Evolutionary conservation across 805 yeast genomes (phyloP), one percentile per base, ranked within the genome.

Genomic region (Brettanomyces nanus): DNA sequence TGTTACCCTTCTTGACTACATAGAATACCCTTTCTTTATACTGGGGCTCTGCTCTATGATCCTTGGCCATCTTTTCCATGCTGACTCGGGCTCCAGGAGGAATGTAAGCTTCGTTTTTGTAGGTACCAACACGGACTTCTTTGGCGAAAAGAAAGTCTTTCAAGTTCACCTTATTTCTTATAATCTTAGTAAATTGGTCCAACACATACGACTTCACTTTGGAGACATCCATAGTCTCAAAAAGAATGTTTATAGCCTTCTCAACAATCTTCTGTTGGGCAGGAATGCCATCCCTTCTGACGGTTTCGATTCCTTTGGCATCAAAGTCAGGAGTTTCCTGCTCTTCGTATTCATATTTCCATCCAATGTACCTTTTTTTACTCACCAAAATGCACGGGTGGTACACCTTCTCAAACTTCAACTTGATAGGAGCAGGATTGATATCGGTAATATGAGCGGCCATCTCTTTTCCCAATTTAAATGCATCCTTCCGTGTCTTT

Each of bases 261-360:
- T 85, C 94, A 22, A 85, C 78, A 15, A 92, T 77, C 46, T 80
- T 79, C 58, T 78, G 94, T 46, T 85, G 94, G 0, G 95, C 95
- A 0, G 95, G 95, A 19, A 89, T 82, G 0, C 97, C 97, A 59
- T 92, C 98, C 45, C 98, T 64, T 45, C 98, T 62, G 0, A 92
- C 85, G 0, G 97, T 92, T 53, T 92, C 98, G 10, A 86, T 87
- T 2, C 98, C 98, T 48, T 92, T 92, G 0, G 98, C 97, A 63
- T 92, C 97, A 56, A 92, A 87, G 25, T 59, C 68, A 0, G 96
- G 85, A 5, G 43, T 61, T 3, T 37, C 45, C 46, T 82, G 87
- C 13, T 58, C 60, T 21, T 67, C 71, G 14, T 55, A 49, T 46
- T 84, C 95, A 58, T 71, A 90, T 30, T 82, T 69, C 53, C 80